Evolutionary conservation across 805 yeast species (phyloP).

Genomic region (Candida fluviatilis): DNA sequence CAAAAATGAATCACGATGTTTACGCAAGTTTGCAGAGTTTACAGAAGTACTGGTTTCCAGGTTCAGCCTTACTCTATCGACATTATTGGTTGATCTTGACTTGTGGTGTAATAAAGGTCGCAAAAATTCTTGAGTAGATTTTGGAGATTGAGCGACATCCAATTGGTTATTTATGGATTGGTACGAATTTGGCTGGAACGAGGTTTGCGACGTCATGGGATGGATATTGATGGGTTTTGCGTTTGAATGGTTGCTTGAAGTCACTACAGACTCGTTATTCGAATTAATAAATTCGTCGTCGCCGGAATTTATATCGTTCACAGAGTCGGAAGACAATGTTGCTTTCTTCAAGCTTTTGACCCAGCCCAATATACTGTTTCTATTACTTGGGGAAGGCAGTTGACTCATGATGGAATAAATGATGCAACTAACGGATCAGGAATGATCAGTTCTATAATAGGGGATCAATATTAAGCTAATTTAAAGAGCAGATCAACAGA

Average conservation of each 20-base stretch:
- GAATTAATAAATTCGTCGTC: conserved; percentile 6
- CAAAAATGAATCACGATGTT: conserved; percentile 49
- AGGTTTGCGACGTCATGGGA: neutral
- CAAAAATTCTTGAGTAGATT: conserved; percentile 21
- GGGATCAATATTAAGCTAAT: too few relatives aligned
- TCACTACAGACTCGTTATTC: conserved; percentile 1
- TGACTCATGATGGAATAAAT: conserved; percentile 25
- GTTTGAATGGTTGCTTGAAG: conserved; percentile 4
- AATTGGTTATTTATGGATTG: conserved; percentile 3
- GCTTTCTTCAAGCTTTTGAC: conserved; percentile 40
- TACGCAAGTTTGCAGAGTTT: conserved; percentile 31
- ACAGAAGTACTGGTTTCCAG: conserved; percentile 23
- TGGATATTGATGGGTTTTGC: conserved; percentile 4
- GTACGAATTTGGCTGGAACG: conserved; percentile 4
- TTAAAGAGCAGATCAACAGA: too few relatives aligned
- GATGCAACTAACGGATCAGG: neutral
- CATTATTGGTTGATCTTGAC: conserved; percentile 47
- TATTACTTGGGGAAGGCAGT: conserved; percentile 34
- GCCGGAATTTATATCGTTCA: conserved; percentile 28
- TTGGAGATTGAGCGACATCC: conserved; percentile 7
- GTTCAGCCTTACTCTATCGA: conserved; percentile 37
- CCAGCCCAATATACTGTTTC: conserved; percentile 42
- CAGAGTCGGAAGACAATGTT: conserved; percentile 33
- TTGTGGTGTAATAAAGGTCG: conserved; percentile 50
- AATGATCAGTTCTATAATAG: too few relatives aligned